Evolutionary conservation across 495 filamentous ascomycete genomes (phyloP), one percentile per base, ranked within the genome.

Genomic region (Aspergillus carlsbadensis): DNA sequence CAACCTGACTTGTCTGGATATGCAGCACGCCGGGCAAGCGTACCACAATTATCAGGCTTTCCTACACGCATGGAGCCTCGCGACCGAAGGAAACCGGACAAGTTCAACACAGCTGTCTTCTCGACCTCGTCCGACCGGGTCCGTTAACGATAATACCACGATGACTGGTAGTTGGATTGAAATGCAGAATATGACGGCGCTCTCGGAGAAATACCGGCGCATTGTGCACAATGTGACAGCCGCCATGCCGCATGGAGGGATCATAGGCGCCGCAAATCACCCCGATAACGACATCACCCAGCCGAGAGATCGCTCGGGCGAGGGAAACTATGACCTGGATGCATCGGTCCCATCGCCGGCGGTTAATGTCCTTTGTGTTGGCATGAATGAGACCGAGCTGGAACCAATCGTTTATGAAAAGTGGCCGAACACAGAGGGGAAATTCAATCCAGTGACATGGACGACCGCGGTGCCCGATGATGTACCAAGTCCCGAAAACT

Each of bases 221-320:
- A 70, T 86, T 40, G 65, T 91, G 55, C 85, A 88, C 67, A 91
- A 91, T 61, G 80, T 91, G 37, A 89, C 85, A 0, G 78, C 90
- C 59, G 84, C 86, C 2, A 84, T 91, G 76, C 88, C 88, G 0
- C 88, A 91, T 54, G 75, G 82, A 2, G 85, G 86, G 1, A 71
- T 92, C 5, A 80, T 85, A 22, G 67, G 67, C 18, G 88, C 88
- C 2, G 82, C 84, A 0, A 74, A 72, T 21, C 75, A 89, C 58
- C 59, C 70, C 0, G 67, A 56, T 22, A 92, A 91, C 64, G 61
- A 68, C 2, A 88, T 92, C 43, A 63, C 84, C 37, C 87, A 91
- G 59, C 88, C 89, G 0, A 69, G 77, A 17, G 84, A 87, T 29
- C 70, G 86, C 22, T 65, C 76, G 8, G 86, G 87, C 0, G 75